These are phyloP conservation scores for Scalesia atractyloides DNA, from an alignment of 129 eudicot genomes.

Conservation along the genomic window DNA sequence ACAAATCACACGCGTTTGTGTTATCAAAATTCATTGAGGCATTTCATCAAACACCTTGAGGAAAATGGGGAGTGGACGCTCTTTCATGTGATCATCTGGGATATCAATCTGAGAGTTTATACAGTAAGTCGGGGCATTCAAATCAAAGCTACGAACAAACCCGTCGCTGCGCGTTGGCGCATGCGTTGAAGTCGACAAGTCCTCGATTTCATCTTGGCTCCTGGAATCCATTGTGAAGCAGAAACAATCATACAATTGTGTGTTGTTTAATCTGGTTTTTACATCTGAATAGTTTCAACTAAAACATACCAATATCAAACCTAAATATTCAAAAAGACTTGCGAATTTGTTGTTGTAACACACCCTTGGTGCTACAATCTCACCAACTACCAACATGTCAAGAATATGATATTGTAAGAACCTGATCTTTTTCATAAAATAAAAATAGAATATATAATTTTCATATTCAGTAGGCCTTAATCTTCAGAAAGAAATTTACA, in stretches of 20 bases:
- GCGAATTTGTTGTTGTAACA: slow-evolving; percentile 45
- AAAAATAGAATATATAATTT: background rate
- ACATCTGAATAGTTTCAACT: slow-evolving; percentile 40
- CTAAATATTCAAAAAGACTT: slow-evolving; percentile 38
- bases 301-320: slow-evolving; percentile 43
- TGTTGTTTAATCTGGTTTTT: slow-evolving; percentile 25
- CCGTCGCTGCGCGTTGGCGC: slow-evolving; percentile 54
- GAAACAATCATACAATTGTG: slow-evolving; percentile 7
- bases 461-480: too few relatives aligned
- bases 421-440: slow-evolving; percentile 5
- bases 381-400: slow-evolving; percentile 50
- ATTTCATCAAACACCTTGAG: too few relatives aligned
- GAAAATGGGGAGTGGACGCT: slow-evolving; percentile 77
- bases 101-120: slow-evolving; percentile 69
- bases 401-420: slow-evolving; percentile 58
- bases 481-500: too few relatives aligned
- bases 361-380: slow-evolving; percentile 52
- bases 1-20: too few relatives aligned
- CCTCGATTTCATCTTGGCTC: slow-evolving; percentile 65
- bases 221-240: slow-evolving; percentile 47
- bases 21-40: too few relatives aligned
- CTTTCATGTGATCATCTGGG: slow-evolving; percentile 49
- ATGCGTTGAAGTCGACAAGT: slow-evolving; percentile 46
- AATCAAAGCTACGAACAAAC: slow-evolving; percentile 56
- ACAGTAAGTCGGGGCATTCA: slow-evolving; percentile 56